These are phyloP conservation scores for Sporothrix mexicana DNA, from an alignment of 2,329 filamentous ascomycete genomes.

Conservation along the genomic window DNA sequence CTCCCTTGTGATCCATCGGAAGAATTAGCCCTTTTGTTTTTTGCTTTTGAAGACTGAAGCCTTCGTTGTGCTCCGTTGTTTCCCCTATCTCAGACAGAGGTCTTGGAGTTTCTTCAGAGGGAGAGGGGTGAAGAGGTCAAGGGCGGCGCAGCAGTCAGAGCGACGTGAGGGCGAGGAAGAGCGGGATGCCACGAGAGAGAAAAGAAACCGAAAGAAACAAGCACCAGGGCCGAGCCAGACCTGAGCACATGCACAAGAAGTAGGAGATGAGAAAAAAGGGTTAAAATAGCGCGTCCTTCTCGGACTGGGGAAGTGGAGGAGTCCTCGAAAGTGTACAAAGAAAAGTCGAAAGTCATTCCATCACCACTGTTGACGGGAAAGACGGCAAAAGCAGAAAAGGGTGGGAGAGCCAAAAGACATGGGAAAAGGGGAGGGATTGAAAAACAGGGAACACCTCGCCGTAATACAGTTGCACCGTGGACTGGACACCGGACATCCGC, in stretches of 20 bases:
- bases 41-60: background rate
- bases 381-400: background rate
- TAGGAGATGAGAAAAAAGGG: background rate
- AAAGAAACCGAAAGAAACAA: background rate
- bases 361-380: background rate
- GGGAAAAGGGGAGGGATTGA: background rate
- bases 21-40: background rate
- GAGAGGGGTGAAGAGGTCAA: background rate
- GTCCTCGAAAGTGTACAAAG: too few species aligned
- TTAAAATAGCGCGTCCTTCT: constrained; percentile 15
- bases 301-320: constrained; percentile 24
- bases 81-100: background rate
- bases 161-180: background rate
- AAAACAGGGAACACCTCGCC: constrained; percentile 4
- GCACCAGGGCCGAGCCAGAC: background rate
- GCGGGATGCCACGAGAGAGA: background rate
- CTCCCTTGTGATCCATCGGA: constrained; percentile 14
- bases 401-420: background rate
- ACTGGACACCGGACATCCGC: background rate
- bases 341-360: too few species aligned
- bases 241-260: background rate
- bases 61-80: background rate
- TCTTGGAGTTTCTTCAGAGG: constrained; percentile 11
- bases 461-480: background rate
- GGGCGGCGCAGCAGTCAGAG: background rate